Evolutionary conservation across 2,329 filamentous ascomycete genomes (phyloP), one percentile per base, ranked within the genome.

Genomic region (Amylocarpus encephaloides): DNA sequence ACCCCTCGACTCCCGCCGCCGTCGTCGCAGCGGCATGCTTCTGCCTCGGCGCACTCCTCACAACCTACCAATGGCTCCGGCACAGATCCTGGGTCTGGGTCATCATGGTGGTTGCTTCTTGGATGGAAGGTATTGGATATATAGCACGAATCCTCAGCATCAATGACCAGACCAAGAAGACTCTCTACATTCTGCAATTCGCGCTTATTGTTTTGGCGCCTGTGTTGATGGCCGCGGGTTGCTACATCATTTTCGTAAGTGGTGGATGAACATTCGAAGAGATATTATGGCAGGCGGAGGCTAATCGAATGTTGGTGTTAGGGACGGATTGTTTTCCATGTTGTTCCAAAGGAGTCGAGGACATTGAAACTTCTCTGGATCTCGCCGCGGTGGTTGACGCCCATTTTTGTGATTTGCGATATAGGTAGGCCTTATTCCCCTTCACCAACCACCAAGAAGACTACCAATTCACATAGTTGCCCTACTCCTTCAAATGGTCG

Each of bases 21-120:
- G 59, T 59, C 19, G 50, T 67, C 6, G 59, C 64, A 6, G 58
- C 62, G 6, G 59, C 53, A 6, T 52, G 67, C 1, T 69, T 65
- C 43, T 50, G 55, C 13, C 9, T 62, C 5, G 54, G 48, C 9
- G 64, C 65, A 29, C 7, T 64, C 11, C 50, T 60, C 2, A 65
- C 64, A 1, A 26, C 62, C 3, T 35, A 65, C 10, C 64, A 67
- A 57, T 68, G 63, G 58, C 38, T 68, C n/a, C 53, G 62, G 48
- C 66, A 66, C 46, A 56, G 55, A 48, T 54, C 62, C 11, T 63
- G 61, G 61, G 61, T 67, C 30, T 68, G 66, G 64, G 43, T 60
- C 1, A 50, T 65, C 5, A 67, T 68, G 63, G 62, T 68, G 1
- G 2, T 67, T 10, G 62, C 66, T 12, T 46, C 60, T 22, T 62